Evolutionary conservation across 1,139 yeast genomes (phyloP), one percentile per base, ranked within the genome.

Genomic region (Scheffersomyces segobiensis): DNA sequence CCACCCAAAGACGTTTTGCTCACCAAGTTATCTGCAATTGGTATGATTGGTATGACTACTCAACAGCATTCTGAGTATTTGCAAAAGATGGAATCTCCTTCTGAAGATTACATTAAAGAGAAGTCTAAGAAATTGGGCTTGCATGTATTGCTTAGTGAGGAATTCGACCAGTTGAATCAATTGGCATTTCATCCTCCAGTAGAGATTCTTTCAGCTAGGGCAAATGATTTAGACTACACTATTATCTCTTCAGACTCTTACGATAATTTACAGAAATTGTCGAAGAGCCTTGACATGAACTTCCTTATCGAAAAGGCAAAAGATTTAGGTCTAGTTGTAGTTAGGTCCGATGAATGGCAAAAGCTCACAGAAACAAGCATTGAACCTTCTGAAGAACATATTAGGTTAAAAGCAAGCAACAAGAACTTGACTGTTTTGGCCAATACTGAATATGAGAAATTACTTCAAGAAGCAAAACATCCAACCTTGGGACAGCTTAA

Each of bases 1-100:
- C 84, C 84, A 19, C 66, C 77, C 20, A 58, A 73, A 19, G 79
- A 76, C 1, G 75, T 75, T 54, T 59, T 85, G 24, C 58, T 63
- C 20, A 64, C 67, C 6, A 71, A 71, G 53, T 85, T 84, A 50
- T 58, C 62, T 2, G 58, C 59, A 1, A 55, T 60, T 8, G 70
- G 73, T 7, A 61, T 75, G 61, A 63, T 68, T 14, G 71, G 65
- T 7, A 48, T 63, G 24, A 62, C 65, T 6, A 32, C 47, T 20
- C 64, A 62, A 32, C 62, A 65, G 52, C 65, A 63, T 46, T 62
- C 61, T 5, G 60, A 64, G 26, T 46, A 63, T 19, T 24, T 59
- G 6, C 51, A 52, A 20, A 59, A 55, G 52, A 42, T 62, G 18
- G 62, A 63, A 3, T 39, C 50, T 8, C 68, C 68, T 3, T 53